These are phyloP conservation scores for Phytophthora fragariaefolia DNA, from an alignment of 352 stramenopile genomes.

Conservation along the genomic window DNA sequence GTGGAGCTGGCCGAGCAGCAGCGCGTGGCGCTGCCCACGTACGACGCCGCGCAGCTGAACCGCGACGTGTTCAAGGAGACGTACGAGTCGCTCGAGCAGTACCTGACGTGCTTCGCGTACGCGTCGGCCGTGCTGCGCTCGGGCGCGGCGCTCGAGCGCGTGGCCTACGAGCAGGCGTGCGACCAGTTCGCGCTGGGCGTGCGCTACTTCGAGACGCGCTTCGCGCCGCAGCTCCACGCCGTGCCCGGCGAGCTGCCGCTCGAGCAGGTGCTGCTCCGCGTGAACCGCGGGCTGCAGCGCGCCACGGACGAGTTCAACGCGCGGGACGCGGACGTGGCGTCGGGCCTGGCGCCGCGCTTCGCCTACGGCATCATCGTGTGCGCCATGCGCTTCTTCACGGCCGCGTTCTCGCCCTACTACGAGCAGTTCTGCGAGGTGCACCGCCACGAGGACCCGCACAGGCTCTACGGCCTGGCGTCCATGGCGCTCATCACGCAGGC, in stretches of 20 bases:
- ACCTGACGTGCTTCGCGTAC: conserved; percentile 86
- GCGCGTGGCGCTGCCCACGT: conserved; percentile 75
- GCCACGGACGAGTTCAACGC: conserved; percentile 75
- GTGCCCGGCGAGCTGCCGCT: conserved; percentile 66
- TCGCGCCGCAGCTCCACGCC: conserved; percentile 85
- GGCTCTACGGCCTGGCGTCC: conserved; percentile 84
- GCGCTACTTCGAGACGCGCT: conserved; percentile 88
- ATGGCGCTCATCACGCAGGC: conserved; percentile 86
- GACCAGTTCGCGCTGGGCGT: conserved; percentile 84
- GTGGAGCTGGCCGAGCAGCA: conserved; percentile 84
- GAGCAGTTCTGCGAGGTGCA: conserved; percentile 86
- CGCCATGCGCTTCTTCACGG: conserved; percentile 89
- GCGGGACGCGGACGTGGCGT: conserved; percentile 52
- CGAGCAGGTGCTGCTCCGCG: conserved; percentile 74
- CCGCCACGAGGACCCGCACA: conserved; percentile 65
- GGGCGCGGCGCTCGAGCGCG: conserved; percentile 71
- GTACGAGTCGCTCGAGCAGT: conserved; percentile 85
- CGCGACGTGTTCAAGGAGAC: conserved; percentile 81
- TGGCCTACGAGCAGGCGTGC: conserved; percentile 85
- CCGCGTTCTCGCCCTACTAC: conserved; percentile 86
- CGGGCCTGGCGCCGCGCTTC: conserved; percentile 65
- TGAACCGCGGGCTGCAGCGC: conserved; percentile 68
- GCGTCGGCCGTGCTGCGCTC: conserved; percentile 72
- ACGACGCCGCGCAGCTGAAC: conserved; percentile 64
- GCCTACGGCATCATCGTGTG: conserved; percentile 91